Conservation (phyloP, 1,284 basidiomycete genomes). For the Puccinia polysora region DNA sequence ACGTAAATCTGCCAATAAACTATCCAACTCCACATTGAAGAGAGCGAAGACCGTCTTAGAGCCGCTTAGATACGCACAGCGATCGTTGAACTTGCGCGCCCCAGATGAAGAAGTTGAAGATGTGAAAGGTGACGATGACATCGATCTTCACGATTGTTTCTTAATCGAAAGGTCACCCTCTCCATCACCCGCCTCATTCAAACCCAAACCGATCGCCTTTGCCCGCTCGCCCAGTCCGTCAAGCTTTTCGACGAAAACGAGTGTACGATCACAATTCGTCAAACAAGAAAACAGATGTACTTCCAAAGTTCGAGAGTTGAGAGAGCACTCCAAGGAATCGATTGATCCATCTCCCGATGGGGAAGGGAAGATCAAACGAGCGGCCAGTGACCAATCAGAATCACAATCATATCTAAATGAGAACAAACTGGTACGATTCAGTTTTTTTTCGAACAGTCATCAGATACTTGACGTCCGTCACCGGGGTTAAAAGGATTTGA, state of each 20-base stretch:
- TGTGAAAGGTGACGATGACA: neutral
- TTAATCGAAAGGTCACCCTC: constrained; percentile 26
- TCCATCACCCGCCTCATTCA: constrained; percentile 31
- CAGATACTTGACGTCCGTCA: neutral
- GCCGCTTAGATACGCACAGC: neutral
- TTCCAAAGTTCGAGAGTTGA: neutral
- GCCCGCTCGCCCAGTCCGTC: constrained; percentile 8
- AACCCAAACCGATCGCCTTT: neutral
- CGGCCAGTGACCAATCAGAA: neutral
- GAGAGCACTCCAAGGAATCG: neutral
- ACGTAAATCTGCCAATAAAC: neutral
- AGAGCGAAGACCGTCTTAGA: constrained; percentile 2
- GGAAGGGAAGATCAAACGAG: neutral
- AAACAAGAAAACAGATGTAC: constrained; percentile 3
- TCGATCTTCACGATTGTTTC: constrained; percentile 15
- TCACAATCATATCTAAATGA: neutral
- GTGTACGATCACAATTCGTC: too few relatives aligned
- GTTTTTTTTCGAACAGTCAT: neutral
- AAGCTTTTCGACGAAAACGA: constrained; percentile 3
- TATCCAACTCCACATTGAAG: neutral
- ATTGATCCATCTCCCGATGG: neutral
- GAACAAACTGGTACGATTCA: constrained; percentile 21
- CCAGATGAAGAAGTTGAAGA: neutral
- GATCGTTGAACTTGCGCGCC: neutral
- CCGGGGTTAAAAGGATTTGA: neutral